Percentiles rank a stretch among this genome's conserved stretches.
Conservation (phyloP, 768 basidiomycete species). For the Hygrophorus pudorinus region DNA sequence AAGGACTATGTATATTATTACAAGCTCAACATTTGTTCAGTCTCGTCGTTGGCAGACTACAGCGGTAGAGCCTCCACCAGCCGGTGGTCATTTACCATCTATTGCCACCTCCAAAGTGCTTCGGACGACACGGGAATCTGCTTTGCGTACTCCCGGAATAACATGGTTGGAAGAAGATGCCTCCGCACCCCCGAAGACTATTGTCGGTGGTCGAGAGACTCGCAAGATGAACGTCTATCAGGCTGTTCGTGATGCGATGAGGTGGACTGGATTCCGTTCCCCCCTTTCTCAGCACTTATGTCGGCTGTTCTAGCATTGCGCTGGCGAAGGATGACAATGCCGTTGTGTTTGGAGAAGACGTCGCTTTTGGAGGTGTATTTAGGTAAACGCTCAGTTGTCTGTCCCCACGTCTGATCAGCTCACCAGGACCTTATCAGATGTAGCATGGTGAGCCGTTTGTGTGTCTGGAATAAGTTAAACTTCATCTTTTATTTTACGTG, state of each 20-base stretch:
- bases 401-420: too few relatives aligned
- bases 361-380: conserved; percentile 92
- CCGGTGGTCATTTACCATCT: conserved; percentile 70
- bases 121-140: conserved; percentile 52
- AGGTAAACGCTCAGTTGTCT: too few relatives aligned
- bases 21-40: background rate
- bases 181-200: conserved; percentile 28
- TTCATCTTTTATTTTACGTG: background rate
- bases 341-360: conserved; percentile 86
- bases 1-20: too few relatives aligned
- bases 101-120: conserved; percentile 62
- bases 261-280: conserved; percentile 28
- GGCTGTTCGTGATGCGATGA: conserved; percentile 84
- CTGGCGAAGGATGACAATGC: conserved; percentile 78
- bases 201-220: conserved; percentile 72
- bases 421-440: conserved; percentile 34
- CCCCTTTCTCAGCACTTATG: conserved; percentile 1
- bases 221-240: conserved; percentile 96
- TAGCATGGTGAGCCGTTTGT: conserved; percentile 56
- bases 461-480: background rate
- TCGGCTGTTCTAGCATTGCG: conserved; percentile 52
- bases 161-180: conserved; percentile 58
- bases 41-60: conserved; percentile 42
- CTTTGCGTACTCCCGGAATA: conserved; percentile 65
- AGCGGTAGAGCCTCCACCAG: conserved; percentile 52